Percentiles rank a stretch among this genome's conserved stretches.
phyloP scores from a whole-genome alignment of 345 rosid genomes.

The Eucalyptus urophylla region DNA sequence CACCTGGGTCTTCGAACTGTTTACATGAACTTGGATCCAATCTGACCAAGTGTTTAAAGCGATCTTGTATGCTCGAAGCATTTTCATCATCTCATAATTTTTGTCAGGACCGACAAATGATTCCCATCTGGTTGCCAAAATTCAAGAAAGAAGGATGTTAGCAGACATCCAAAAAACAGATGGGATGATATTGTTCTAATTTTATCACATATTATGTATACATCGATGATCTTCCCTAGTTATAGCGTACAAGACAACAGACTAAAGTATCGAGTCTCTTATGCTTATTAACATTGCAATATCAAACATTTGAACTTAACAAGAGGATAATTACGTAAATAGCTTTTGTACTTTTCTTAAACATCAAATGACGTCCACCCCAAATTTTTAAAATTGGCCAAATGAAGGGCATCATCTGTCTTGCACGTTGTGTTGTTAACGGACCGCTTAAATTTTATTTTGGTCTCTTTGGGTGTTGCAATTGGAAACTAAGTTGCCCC shows the following conservation, averaged over 20 bases:
- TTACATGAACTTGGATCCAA: slow-evolving; percentile 67
- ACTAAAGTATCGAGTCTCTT: background rate
- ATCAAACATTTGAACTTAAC: background rate
- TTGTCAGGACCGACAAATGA: slow-evolving; percentile 45
- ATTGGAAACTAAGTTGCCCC: background rate
- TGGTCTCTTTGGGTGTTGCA: background rate
- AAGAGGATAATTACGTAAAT: background rate
- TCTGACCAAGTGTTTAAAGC: slow-evolving; percentile 70
- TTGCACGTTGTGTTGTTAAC: background rate
- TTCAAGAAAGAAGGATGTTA: background rate
- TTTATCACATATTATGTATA: background rate
- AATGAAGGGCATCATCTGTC: background rate
- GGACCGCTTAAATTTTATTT: background rate
- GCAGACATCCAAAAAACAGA: background rate
- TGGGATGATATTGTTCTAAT: background rate
- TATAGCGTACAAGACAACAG: background rate
- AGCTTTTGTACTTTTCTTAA: background rate
- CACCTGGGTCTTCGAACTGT: slow-evolving; percentile 50
- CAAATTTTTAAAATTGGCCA: background rate
- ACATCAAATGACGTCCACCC: background rate
- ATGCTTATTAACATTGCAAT: background rate
- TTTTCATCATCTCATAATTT: slow-evolving; percentile 48
- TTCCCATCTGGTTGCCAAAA: slow-evolving; percentile 40
- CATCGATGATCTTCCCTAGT: background rate
- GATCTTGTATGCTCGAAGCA: slow-evolving; percentile 70